Conservation (phyloP, 2,329 filamentous ascomycete species). For the Blumeria graminis region DNA sequence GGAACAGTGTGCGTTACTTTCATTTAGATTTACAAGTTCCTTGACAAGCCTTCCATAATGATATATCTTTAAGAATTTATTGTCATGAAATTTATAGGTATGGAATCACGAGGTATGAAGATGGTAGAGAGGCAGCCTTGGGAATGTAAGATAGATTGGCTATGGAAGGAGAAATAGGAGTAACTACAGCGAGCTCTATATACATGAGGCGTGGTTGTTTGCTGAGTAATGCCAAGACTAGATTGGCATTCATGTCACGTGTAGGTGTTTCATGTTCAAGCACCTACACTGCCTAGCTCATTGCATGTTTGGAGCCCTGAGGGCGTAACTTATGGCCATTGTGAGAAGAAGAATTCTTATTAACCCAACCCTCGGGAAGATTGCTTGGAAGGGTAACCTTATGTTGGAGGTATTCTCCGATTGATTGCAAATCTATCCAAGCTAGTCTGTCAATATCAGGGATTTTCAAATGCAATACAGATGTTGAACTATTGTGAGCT, state of each 20-base stretch:
- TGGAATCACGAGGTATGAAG: no score
- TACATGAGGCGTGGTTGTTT: no score
- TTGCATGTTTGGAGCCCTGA: no score
- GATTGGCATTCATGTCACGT: no score
- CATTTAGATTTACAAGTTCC: not conserved
- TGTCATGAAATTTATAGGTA: not conserved
- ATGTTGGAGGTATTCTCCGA: not conserved
- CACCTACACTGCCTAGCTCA: no score
- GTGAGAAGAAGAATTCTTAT: not conserved
- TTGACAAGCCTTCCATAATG: not conserved
- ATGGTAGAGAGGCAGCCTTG: no score
- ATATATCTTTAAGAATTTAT: not conserved
- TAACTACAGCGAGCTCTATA: no score
- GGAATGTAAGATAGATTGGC: no score
- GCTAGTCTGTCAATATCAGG: not conserved
- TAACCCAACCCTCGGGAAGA: not conserved
- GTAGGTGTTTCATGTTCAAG: no score
- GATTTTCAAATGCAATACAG: not conserved
- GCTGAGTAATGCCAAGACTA: no score
- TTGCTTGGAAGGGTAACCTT: not conserved
- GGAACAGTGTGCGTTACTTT: not conserved
- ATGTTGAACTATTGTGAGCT: not conserved
- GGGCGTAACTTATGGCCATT: no score
- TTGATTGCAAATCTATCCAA: not conserved
- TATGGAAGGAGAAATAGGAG: no score